Evolutionary conservation across 208 protist genomes (phyloP), one percentile per base, ranked within the genome.

Genomic region (Crithidia bombi): DNA sequence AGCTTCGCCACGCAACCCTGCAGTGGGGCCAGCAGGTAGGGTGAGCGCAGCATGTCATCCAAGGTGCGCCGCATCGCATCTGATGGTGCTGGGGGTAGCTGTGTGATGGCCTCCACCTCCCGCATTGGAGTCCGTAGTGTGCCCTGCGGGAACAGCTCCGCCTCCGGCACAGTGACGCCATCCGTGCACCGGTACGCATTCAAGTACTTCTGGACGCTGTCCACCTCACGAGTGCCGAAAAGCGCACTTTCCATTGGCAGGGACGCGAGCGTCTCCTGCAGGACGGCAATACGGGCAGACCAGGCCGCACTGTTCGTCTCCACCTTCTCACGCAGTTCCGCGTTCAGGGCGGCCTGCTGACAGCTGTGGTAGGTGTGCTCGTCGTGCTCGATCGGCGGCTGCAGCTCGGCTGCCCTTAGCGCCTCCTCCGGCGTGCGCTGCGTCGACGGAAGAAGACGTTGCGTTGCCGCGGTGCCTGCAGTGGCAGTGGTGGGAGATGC

Each of bases 341-440:
- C 81, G 51, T 95, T 95, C 19, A 95, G 78, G 6, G 67, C 84
- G 15, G 73, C 73, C 68, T 95, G 90, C 78, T 95, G 90, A 11
- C 82, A 92, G 55, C 73, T 86, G 69, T 95, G 90, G 78, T 90
- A 93, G 50, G 75, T 66, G 25, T 73, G 44, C 12, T 61, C 84
- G 5, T 73, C 81, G 64, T 82, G 69, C 38, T 80, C 59, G 44
- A 95, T 89, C 1, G 90, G 87, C 0, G 56, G 73, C 64, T 80
- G 75, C 35, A 90, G 71, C 49, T 51, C 23, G 3, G 76, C 80
- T 35, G 68, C 54, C 1, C 36, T 38, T 11, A 82, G 50, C 33
- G 81, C 78, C 67, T 83, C 59, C 50, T 75, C 17, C 51, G 69
- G 41, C 49, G 52, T 65, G 58, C 78, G 57, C 5, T 54, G 50